Percentiles rank a stretch among this genome's conserved stretches.
Evolutionary conservation across 495 filamentous ascomycete genomes (phyloP).

Genomic region (Penicillium angulare): DNA sequence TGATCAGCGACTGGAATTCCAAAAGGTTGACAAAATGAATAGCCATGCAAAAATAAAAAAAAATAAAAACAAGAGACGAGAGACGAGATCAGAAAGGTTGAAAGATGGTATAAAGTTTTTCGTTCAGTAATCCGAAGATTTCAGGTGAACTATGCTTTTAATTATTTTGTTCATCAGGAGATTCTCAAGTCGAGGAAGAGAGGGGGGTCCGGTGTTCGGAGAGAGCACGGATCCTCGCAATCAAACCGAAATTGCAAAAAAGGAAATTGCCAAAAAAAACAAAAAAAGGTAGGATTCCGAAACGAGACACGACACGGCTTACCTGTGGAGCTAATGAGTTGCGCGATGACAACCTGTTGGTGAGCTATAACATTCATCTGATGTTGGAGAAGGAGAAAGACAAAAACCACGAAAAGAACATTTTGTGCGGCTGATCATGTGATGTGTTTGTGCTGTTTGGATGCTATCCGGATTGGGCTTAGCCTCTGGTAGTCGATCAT

Average conservation of each 20-base stretch:
- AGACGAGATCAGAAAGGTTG: constrained; percentile 36
- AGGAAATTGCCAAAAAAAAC: not conserved
- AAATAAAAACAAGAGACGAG: constrained; percentile 5
- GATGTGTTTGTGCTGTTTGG: constrained; percentile 21
- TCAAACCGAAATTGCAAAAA: not conserved
- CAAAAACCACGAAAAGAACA: not conserved
- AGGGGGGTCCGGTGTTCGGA: not conserved
- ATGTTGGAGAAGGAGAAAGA: constrained; percentile 2
- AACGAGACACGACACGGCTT: constrained; percentile 5
- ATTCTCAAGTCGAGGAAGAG: not conserved
- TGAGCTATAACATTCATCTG: constrained; percentile 1
- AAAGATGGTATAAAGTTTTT: constrained; percentile 51
- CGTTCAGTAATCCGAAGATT: constrained; percentile 49
- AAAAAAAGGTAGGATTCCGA: not conserved
- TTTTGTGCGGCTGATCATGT: constrained; percentile 21
- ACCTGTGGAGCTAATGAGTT: constrained; percentile 5
- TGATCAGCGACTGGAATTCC: not conserved
- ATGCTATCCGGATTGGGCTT: too few relatives aligned
- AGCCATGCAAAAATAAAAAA: constrained; percentile 5
- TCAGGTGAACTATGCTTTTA: constrained; percentile 54
- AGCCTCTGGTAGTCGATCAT: too few relatives aligned
- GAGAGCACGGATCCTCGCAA: constrained; percentile 4
- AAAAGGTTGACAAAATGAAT: constrained; percentile 5
- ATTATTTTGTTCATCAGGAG: constrained; percentile 47
- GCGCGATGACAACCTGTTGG: not conserved